Evolutionary conservation across 331 rosid genomes (phyloP).

Genomic region (Malus hybrid): DNA sequence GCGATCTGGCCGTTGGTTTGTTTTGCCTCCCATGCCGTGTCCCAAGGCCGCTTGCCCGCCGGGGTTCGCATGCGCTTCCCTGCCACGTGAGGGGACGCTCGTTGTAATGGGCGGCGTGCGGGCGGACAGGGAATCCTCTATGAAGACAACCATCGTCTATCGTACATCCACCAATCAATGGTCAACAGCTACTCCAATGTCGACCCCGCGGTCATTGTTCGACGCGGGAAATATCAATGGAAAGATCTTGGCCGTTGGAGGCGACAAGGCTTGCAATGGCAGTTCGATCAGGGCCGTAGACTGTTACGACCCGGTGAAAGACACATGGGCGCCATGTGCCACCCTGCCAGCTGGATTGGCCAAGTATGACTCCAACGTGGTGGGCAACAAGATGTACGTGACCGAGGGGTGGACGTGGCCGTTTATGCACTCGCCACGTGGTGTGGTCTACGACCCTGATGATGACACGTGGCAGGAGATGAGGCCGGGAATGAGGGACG

Average conservation of each 20-base stretch:
- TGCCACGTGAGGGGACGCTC: constrained; percentile 49
- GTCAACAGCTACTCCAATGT: constrained; percentile 11
- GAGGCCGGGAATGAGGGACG: constrained; percentile 47
- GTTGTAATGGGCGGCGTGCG: constrained; percentile 26
- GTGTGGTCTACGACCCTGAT: constrained; percentile 22
- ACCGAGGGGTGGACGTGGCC: constrained; percentile 89
- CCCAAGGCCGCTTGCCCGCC: background rate
- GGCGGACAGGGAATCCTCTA: constrained; percentile 8
- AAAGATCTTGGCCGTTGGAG: constrained; percentile 31
- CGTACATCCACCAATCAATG: constrained; percentile 39
- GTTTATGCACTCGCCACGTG: constrained; percentile 38
- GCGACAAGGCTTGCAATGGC: background rate
- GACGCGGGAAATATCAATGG: constrained; percentile 29
- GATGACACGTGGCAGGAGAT: constrained; percentile 43
- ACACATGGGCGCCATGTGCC: constrained; percentile 31
- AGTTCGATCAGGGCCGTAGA: background rate
- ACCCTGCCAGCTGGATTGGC: background rate
- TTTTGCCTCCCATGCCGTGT: constrained; percentile 38
- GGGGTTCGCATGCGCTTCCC: constrained; percentile 29
- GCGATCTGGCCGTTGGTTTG: constrained; percentile 53
- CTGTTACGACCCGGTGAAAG: constrained; percentile 33
- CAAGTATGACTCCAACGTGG: constrained; percentile 27
- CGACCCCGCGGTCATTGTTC: constrained; percentile 7
- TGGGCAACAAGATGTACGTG: constrained; percentile 33
- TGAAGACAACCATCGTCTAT: constrained; percentile 19